Percentiles rank a stretch among this genome's conserved stretches.
These are phyloP conservation scores for Saccharomyces pastorianus DNA, from an alignment of 1,139 yeast genomes.

Conservation along the genomic window DNA sequence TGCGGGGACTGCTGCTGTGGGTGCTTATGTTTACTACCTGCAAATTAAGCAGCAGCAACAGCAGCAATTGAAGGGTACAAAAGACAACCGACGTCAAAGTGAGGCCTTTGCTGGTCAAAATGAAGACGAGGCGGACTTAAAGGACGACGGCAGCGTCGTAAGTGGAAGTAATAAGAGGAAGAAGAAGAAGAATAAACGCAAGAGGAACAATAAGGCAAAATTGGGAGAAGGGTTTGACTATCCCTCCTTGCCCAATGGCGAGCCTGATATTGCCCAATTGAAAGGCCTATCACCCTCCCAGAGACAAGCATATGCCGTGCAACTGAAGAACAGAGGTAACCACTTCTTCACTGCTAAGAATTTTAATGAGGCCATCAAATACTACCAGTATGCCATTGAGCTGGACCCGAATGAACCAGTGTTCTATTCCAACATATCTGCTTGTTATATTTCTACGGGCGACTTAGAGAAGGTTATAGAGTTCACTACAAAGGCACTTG, in stretches of 20 bases:
- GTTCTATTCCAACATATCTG: constrained; percentile 86
- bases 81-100: neutral
- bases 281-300: constrained; percentile 35
- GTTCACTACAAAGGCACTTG: constrained; percentile 77
- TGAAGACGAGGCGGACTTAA: constrained; percentile 3
- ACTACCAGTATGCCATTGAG: constrained; percentile 66
- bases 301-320: constrained; percentile 58
- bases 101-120: neutral
- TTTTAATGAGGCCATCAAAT: constrained; percentile 61
- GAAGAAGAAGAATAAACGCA: constrained; percentile 35
- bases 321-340: constrained; percentile 85
- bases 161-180: constrained; percentile 16
- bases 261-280: constrained; percentile 47
- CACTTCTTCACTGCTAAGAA: constrained; percentile 60
- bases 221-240: constrained; percentile 23
- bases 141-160: constrained; percentile 13
- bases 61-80: neutral
- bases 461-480: constrained; percentile 74
- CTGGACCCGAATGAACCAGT: constrained; percentile 67
- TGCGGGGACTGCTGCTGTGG: constrained; percentile 52
- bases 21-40: constrained; percentile 42
- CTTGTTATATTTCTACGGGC: constrained; percentile 77
- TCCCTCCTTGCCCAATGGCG: constrained; percentile 34
- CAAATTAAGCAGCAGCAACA: constrained; percentile 18
- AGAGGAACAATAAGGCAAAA: constrained; percentile 37